Base-by-base conservation (phyloP, 1,284 basidiomycete species). In the Baeospora myosura region DNA sequence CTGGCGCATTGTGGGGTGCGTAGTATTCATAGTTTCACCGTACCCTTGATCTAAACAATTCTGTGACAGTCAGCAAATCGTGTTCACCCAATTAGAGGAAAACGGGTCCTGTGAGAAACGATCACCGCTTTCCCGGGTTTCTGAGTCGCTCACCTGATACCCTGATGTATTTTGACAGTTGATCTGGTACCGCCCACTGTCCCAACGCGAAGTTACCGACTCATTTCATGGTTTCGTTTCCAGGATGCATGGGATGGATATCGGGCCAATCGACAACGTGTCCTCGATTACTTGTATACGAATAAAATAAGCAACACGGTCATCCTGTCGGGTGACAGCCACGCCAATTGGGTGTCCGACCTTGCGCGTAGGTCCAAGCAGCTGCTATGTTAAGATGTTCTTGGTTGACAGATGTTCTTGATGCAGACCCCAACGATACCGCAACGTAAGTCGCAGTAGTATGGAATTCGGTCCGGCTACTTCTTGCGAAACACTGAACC, bases 171-270 rank as follows among this genome's bases (percentile, higher is more conserved):
- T n/a, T n/a, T n/a, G n/a, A n/a, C n/a, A 63, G 59, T 56, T 42
- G 58, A 62, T 46, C 37, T 61, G 36, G 62, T 62, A 41, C n/a
- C n/a, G n/a, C n/a, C n/a, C n/a, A 14, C 21, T 16, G 12, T 10
- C 26, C 7, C 22, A 10, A 25, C 10, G 12, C 12, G n/a, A n/a
- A n/a, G n/a, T n/a, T n/a, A n/a, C n/a, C n/a, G n/a, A 8, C 28
- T 26, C 35, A 25, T n/a, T 40, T 11, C 6, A 14, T 21, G 7
- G 7, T 21, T 34, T 28, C 39, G 11, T 32, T 45, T 30, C 17
- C 41, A 71, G 65, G 78, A 81, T 50, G 71, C 74, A 14, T 82
- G 79, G 79, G 75, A 80, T 46, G 79, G 79, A 0, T 82, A 82
- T 56, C 62, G 69, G 7, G 69, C 71, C 12, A 77, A 80, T 56